Base-by-base conservation (phyloP, 495 filamentous ascomycete genomes). In the Trichoderma reesei region DNA sequence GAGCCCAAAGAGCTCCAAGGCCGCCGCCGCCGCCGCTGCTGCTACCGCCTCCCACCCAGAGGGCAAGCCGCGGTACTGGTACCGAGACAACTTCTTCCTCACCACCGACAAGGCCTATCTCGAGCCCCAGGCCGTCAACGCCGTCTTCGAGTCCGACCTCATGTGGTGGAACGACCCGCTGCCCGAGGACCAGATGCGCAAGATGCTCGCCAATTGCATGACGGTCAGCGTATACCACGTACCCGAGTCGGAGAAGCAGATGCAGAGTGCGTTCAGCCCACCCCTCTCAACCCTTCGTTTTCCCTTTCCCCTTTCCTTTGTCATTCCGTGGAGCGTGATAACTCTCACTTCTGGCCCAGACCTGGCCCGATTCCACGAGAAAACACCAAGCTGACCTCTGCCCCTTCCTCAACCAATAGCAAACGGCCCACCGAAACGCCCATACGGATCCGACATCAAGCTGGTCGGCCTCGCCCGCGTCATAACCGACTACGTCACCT, bases 401-500 rank as follows among this genome's bases (percentile, higher is more conserved):
- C 14, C 3, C 33, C 10, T 39, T 41, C 3, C 41, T n/a, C 13
- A 7, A 34, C 4, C 5, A 61, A 36, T 31, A 68, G 64, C 56
- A 33, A 44, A 54, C 31, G 46, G 31, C 3, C 63, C 59, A 26
- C 68, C 65, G 26, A 51, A 39, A n/a, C 66, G 68, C 41, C 34
- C n/a, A 37, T 18, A 63, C 33, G 39, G 51, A 1, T 20, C 41
- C 10, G 18, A 34, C 63, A 38, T n/a, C 13, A n/a, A 59, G 13
- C 71, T 77, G 69, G 77, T 90, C 42, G 88, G 86, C 7, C 74
- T 90, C 20, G 86, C 81, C 10, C 79, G 87, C 8, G 69, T 88
- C 7, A 71, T 90, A 33, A 91, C 87, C 0, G 88, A 90, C 67
- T 71, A 81, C 65, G 77, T 83, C 11, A 86, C 86, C 0, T 82